Evolutionary conservation across 225 moss, liverwort and hornwort species (phyloP).

Genomic region (Sphagnum contortum): DNA sequence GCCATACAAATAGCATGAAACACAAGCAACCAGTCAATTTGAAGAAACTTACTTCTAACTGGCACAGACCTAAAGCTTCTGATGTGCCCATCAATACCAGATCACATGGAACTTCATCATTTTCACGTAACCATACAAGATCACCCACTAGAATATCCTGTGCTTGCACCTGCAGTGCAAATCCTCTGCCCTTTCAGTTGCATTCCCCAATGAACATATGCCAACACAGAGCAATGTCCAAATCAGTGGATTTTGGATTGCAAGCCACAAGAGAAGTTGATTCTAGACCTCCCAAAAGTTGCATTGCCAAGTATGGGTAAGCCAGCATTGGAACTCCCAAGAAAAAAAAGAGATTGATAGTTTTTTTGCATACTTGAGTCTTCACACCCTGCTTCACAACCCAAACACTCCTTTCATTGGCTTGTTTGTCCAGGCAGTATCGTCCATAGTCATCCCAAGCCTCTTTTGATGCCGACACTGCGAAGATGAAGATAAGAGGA

Average conservation of each 20-base stretch:
- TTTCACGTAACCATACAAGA: constrained; percentile 72
- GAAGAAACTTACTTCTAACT: constrained; percentile 58
- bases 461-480: constrained; percentile 96
- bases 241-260: no score
- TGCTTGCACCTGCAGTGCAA: constrained; percentile 64
- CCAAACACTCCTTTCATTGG: constrained; percentile 75
- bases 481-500: constrained; percentile 79
- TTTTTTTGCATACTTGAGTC: constrained; percentile 41
- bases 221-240: no score
- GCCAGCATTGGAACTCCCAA: no score
- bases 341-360: no score
- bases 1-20: no score
- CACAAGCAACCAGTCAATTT: no score
- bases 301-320: no score
- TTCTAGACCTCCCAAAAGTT: no score
- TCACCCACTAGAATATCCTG: constrained; percentile 83
- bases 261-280: no score
- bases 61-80: constrained; percentile 63
- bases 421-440: constrained; percentile 74
- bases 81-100: constrained; percentile 84
- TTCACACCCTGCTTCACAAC: constrained; percentile 53
- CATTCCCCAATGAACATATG: no score
- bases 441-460: constrained; percentile 95
- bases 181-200: neutral
- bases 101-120: constrained; percentile 94